These are phyloP conservation scores for Pseudogymnoascus pannorum DNA, from an alignment of 2,329 filamentous ascomycete species.

Conservation along the genomic window DNA sequence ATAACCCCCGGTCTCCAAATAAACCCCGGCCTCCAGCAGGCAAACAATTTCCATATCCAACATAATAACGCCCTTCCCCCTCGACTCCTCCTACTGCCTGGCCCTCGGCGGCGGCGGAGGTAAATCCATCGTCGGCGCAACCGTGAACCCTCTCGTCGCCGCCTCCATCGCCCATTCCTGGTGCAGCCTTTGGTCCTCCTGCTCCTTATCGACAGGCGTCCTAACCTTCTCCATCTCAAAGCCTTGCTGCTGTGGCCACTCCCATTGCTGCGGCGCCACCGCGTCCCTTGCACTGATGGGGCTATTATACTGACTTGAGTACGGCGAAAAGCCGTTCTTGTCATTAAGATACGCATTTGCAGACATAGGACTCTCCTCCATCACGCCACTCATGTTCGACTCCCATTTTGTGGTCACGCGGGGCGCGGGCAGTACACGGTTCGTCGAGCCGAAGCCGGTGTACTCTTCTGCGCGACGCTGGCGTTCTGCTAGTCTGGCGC, in stretches of 20 bases:
- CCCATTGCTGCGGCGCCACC: slow-evolving; percentile 14
- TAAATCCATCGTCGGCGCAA: slow-evolving; percentile 1
- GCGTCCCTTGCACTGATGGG: slow-evolving; percentile 34
- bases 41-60: background rate
- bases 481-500: slow-evolving; percentile 41
- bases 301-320: slow-evolving; percentile 52
- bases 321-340: slow-evolving; percentile 49
- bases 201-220: slow-evolving; percentile 3
- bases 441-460: slow-evolving; percentile 32
- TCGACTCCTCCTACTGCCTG: background rate
- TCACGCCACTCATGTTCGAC: slow-evolving; percentile 5
- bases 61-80: background rate
- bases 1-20: background rate
- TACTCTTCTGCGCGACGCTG: slow-evolving; percentile 12
- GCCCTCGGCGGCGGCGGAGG: slow-evolving; percentile 3
- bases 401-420: slow-evolving; percentile 5
- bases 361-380: slow-evolving; percentile 25
- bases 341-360: slow-evolving; percentile 29
- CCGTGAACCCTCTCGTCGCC: slow-evolving; percentile 8
- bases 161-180: slow-evolving; percentile 10
- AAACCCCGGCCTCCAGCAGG: background rate
- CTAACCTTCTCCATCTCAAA: slow-evolving; percentile 11
- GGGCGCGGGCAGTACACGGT: slow-evolving; percentile 21
- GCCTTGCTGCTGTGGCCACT: slow-evolving; percentile 15
- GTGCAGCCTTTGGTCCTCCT: background rate